Conservation (phyloP, 106 monocot species). For the Platanthera guangdongensis region DNA sequence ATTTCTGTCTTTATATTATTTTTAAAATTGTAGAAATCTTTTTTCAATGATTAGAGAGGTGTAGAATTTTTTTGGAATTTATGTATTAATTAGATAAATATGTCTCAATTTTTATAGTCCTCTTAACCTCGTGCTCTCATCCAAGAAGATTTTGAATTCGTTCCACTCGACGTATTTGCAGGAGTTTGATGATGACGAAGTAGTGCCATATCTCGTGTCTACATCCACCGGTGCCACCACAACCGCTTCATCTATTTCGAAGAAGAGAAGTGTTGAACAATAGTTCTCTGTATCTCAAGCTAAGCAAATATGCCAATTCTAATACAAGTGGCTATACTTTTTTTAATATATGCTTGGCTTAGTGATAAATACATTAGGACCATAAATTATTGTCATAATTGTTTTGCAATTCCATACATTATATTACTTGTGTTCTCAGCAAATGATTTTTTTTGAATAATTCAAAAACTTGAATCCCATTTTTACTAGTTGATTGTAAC, state of each 20-base stretch:
- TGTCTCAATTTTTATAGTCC: too few relatives aligned
- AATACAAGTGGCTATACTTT: not conserved
- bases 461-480: not conserved
- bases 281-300: not conserved
- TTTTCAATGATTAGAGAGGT: too few relatives aligned
- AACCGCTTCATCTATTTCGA: not conserved
- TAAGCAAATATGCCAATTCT: not conserved
- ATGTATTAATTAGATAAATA: too few relatives aligned
- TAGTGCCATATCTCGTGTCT: not conserved
- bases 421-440: not conserved
- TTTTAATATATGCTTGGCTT: not conserved
- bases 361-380: not conserved
- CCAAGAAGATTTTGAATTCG: slow-evolving; percentile 7
- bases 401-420: not conserved
- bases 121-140: slow-evolving; percentile 9
- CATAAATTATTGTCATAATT: not conserved
- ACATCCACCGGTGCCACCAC: not conserved
- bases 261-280: not conserved
- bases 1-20: too few relatives aligned
- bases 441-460: not conserved
- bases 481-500: not conserved
- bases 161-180: not conserved
- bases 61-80: too few relatives aligned
- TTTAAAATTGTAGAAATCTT: too few relatives aligned
- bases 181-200: not conserved